Evolutionary conservation across 176 grass and related monocot species (phyloP), one percentile per base, ranked within the genome.

Genomic region (Bromus sterilis): DNA sequence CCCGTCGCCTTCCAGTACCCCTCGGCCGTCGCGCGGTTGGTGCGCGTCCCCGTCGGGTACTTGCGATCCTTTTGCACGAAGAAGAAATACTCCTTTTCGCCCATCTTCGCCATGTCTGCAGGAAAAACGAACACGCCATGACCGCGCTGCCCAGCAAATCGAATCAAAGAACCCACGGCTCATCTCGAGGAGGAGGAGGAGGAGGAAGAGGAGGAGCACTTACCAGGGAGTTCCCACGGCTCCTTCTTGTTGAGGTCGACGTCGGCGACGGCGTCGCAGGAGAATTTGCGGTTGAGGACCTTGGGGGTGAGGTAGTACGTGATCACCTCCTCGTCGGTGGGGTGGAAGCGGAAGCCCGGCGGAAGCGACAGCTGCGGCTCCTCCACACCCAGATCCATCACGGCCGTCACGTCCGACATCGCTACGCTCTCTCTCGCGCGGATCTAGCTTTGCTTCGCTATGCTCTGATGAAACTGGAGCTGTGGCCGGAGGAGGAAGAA

Each of bases 161-260:
- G n/a, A n/a, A 41, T 41, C 1, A n/a, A n/a, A n/a, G n/a, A n/a
- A n/a, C n/a, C n/a, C n/a, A n/a, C n/a, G n/a, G n/a, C n/a, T n/a
- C n/a, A n/a, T n/a, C n/a, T n/a, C n/a, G n/a, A n/a, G n/a, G n/a
- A n/a, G n/a, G n/a, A n/a, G n/a, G n/a, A n/a, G n/a, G n/a, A n/a
- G n/a, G n/a, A n/a, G n/a, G 39, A 41, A 11, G 39, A 41, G 10
- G 9, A 41, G 39, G 9, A 41, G 39, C 39, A 41, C 78, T 81
- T 89, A 97, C 92, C 40, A 0, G 90, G 95, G 30, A 98, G 95
- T 26, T 98, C 88, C 92, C 92, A 95, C 11, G 95, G 95, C 89
- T 98, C 90, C 34, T 79, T 83, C 79, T 88, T 95, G 95, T 98
- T 98, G 26, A 98, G 65, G 81, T 95, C 85, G 15, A 93, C 92